phyloP scores from a whole-genome alignment of 129 eudicot genomes.

The Chrysanthemum lavandulifolium region DNA sequence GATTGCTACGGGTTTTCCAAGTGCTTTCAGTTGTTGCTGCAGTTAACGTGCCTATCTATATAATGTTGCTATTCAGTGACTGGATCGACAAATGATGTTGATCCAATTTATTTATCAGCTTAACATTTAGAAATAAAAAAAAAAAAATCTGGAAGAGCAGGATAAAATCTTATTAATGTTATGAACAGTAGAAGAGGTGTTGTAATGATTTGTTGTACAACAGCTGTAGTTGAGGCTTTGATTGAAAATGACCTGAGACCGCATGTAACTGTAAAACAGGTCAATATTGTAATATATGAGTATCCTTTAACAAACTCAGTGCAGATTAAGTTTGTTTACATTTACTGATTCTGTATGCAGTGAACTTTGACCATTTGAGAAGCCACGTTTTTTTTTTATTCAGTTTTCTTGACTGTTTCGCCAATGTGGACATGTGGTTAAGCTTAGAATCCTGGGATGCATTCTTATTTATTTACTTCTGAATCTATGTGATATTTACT shows the following conservation, averaged over 20 bases:
- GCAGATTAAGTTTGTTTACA: too few species aligned
- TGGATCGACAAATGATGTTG: slow-evolving; percentile 80
- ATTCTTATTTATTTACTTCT: too few species aligned
- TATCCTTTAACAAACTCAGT: too few species aligned
- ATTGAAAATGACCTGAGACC: neutral
- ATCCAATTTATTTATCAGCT: neutral
- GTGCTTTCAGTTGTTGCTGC: slow-evolving; percentile 69
- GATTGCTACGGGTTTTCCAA: slow-evolving; percentile 48
- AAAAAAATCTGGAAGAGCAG: neutral
- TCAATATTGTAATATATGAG: neutral
- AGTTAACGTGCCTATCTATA: slow-evolving; percentile 77
- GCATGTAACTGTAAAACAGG: slow-evolving; percentile 1
- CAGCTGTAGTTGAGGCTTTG: neutral
- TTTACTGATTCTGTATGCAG: too few species aligned
- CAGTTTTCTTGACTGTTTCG: too few species aligned
- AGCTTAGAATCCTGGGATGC: too few species aligned
- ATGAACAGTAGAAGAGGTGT: too few species aligned
- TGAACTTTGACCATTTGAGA: too few species aligned
- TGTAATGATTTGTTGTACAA: neutral
- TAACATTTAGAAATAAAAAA: neutral
- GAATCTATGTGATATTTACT: too few species aligned
- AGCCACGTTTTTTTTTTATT: too few species aligned
- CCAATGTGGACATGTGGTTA: too few species aligned
- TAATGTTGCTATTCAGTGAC: slow-evolving; percentile 80
- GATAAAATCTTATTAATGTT: neutral